Base-by-base conservation (phyloP, 768 basidiomycete species). In the Naganishia vishniacii region DNA sequence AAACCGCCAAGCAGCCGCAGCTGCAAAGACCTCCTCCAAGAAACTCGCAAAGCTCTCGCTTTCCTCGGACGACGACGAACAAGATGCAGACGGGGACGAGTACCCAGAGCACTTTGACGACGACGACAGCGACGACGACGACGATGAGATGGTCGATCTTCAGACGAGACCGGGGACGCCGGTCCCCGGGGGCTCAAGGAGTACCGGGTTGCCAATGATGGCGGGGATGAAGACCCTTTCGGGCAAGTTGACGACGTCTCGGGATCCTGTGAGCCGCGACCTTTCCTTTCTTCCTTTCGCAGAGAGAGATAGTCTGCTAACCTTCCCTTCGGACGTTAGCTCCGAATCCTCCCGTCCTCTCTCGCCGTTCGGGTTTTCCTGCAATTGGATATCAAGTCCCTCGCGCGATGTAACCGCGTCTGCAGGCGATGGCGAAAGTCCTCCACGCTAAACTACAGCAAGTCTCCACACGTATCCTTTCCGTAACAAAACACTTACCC, bases 361-460 rank as follows among this genome's bases (percentile, higher is more conserved):
- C 71, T 92, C 20, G 86, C 86, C 0, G 90, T 93, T 70, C 80
- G 83, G 18, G 84, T 94, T 63, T 91, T 94, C 72, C 75, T 82
- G 0, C 76, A 78, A 58, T 79, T 95, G 6, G 77, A 83, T 13
- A 78, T 87, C 29, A 77, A 77, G 63, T 85, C 89, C 61, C 82
- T 94, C 41, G 86, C 88, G 4, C 81, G 83, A 61, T 92, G 89
- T 71, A 83, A 90, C 25, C 77, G 86, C 34, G 90, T 94, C 4
- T 89, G 84, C 48, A 86, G 83, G 76, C 88, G 90, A 78, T 95
- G 92, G 92, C 83, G 81, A 65, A 85, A 85, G 73, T 91, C 89
- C 67, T 89, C 92, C 79, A 88, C 91, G 0, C 75, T 94, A 65
- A 95, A 95, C 77, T 93, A 94, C 73, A 86, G 92, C 89, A 65